A percentile compares a stretch with the other conserved stretches of the same genome.
These are phyloP conservation scores for Arthroderma sp. DNA, from an alignment of 2,329 filamentous ascomycete species.

Conservation along the genomic window DNA sequence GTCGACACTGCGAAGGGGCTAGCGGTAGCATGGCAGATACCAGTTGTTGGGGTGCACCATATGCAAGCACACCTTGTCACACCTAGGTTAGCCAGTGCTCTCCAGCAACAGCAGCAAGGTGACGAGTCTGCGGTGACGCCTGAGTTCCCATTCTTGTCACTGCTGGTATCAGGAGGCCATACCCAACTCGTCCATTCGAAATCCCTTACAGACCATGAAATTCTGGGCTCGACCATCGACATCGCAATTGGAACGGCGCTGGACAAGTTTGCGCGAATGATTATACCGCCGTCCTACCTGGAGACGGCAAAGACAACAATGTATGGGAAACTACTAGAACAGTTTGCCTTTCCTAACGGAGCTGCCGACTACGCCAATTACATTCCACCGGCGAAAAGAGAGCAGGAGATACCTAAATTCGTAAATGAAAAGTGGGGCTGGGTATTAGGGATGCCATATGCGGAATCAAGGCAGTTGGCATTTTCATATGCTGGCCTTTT, in stretches of 20 bases:
- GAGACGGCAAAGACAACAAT: conserved; percentile 49
- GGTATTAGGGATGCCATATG: conserved; percentile 55
- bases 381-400: conserved; percentile 42
- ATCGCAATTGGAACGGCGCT: conserved; percentile 81
- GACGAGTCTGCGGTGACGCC: conserved; percentile 26
- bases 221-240: conserved; percentile 62
- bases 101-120: conserved; percentile 21
- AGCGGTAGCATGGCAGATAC: conserved; percentile 67
- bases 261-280: conserved; percentile 69
- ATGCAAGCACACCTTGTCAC: conserved; percentile 97
- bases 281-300: conserved; percentile 53
- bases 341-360: conserved; percentile 56
- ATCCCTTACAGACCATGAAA: conserved; percentile 53
- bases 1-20: conserved; percentile 78
- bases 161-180: conserved; percentile 87
- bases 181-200: conserved; percentile 69
- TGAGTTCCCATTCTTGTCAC: conserved; percentile 69
- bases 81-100: conserved; percentile 57
- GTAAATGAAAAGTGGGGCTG: conserved; percentile 46
- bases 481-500: conserved; percentile 67
- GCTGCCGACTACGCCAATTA: conserved; percentile 36
- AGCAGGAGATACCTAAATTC: conserved; percentile 43
- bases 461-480: conserved; percentile 43
- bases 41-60: conserved; percentile 78
- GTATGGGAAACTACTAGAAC: conserved; percentile 69